Evolutionary conservation across 768 basidiomycete genomes (phyloP), one percentile per base, ranked within the genome.

Genomic region (Postia placenta): DNA sequence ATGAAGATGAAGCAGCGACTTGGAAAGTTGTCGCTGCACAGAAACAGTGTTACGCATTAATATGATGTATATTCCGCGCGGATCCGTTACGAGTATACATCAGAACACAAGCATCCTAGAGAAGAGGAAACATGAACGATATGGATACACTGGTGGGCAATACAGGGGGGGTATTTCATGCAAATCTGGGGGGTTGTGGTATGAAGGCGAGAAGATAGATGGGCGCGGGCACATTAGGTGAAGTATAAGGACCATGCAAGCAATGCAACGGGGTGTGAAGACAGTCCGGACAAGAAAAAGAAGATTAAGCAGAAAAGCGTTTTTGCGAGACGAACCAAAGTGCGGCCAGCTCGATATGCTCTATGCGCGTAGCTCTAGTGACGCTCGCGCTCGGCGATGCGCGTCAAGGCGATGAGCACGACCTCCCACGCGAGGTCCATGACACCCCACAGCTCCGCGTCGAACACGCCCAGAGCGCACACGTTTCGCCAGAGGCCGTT

Each of bases 401-500:
- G 53, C 33, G 58, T 64, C 41, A 80, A 64, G 15, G 76, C 72
- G 2, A 44, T 56, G 52, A 79, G 53, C 26, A 77, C 64, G n/a
- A 67, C 58, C 44, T 70, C 75, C 76, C 78, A 80, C 7, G 74
- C 72, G 27, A 73, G 60, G 47, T 80, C 75, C 33, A 79, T 63
- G 17, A 70, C 65, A 25, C 66, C 67, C 70, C 76, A 79, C 14
- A 79, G 66, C 27, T 61, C 61, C 38, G 57, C 54, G 53, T 80
- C 79, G 54, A 68, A 68, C 52, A 80, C 71, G 30, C 79, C 79
- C 24, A 80, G 63, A 11, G 69, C 69, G 51, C 70, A 72, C 3
- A 61, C 72, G 55, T 79, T 78, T 35, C 70, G 68, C 79, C 79
- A 80, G 7, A 79, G 56, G 12, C 75, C 76, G 49, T 74, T 69